Evolutionary conservation across 768 basidiomycete species (phyloP), one percentile per base, ranked within the genome.

Genomic region (Daedaleopsis sinensis): DNA sequence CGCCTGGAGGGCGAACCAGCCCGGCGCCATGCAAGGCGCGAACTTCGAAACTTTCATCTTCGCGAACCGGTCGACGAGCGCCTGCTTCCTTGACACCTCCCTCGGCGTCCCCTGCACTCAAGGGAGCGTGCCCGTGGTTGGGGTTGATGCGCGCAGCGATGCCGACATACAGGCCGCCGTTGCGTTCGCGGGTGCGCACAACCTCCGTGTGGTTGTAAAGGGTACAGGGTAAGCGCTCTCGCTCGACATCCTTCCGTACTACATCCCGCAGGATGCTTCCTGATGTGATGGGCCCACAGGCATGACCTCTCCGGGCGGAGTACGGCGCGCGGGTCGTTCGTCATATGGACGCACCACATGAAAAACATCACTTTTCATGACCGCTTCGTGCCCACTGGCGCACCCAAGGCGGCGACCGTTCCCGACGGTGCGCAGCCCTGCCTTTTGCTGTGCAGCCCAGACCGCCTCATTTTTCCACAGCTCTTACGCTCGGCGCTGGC

Each of bases 61-160:
- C n/a, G 62, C 44, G 19, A 82, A 82, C 65, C 81, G 78, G 36
- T 82, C 79, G 47, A 79, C 82, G 50, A 78, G 78, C 62, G 78
- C 75, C 1, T 88, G 85, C 76, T 84, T 82, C 39, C 59, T 84
- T 46, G 78, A 85, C 57, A 78, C 77, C 0, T 69, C 73, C 0
- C 65, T 79, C 0, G 78, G 76, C 4, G 48, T 73, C 18, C 73
- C 78, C 8, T 84, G 82, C 59, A 67, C 70, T 1, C 81, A 81
- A 63, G 82, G 81, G 16, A 77, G 75, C 47, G 73, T 82, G 0
- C 76, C 82, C 1, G 70, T 76, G 1, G 68, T 72, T 24, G 71
- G 73, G 27, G 70, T 75, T 16, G 62, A 58, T 16, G 54, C 54
- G 10, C 56, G 67, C 8, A 35, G 38, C 24, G 71, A 61, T 76